Base-by-base conservation (phyloP, 345 rosid genomes). In the Eucalyptus caleyi region DNA sequence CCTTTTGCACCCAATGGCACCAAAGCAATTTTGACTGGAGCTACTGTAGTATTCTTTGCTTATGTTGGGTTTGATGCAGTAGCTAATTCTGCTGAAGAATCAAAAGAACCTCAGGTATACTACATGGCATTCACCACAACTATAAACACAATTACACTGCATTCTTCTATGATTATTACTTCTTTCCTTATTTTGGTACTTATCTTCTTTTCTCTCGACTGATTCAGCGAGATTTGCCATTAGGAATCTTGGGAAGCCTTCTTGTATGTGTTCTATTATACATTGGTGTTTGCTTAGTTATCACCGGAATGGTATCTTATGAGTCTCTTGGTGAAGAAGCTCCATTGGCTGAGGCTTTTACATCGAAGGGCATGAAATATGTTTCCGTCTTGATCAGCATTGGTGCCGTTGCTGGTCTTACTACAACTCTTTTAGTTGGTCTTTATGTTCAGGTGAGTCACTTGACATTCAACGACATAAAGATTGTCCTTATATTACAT, bases 61-160 rank as follows among this genome's bases (percentile, higher is more conserved):
- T 98, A 98, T 89, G 98, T 97, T 92, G 99, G 99, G 86, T 98
- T 97, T 94, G 99, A 98, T 92, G 99, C 97, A 9, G 99, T 97
- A 90, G 98, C 99, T 90, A 96, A 98, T 94, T 94, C 99, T 60
- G 99, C 98, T 87, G 99, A 98, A 96, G 98, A 98, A 91, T 94
- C 99, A 19, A 96, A 94, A 94, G 94, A 89, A 89, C 99, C 98
- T 90, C 99, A 97, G 98, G 98, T 95, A 88, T 88, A 90, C 88
- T 86, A 67, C 86, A 50, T 88, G 88, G 16, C 86, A 88, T 65
- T 72, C 45, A 72, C 54, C 21, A 65, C 21, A 45, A 24, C 24
- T 49, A 47, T 24, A 50, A 87, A 13, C 13, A 3, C 32, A 26
- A 77, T 53, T 45, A 37, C 49, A 81, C 47, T 88, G 50, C 83